Conservation (phyloP, 257 asterid species). For the Solanum habrochaites region DNA sequence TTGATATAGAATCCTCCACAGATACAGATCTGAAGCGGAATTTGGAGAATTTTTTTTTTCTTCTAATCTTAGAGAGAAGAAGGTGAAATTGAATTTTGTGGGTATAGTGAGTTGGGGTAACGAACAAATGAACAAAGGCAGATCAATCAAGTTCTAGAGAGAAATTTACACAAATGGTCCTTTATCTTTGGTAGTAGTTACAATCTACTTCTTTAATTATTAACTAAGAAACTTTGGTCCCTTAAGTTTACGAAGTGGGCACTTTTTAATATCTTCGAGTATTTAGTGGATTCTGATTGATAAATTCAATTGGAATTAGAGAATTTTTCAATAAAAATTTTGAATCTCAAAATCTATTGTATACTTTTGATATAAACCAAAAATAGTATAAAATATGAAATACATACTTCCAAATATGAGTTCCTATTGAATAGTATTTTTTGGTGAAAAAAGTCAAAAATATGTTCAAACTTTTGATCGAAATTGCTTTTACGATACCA, state of each 20-base stretch:
- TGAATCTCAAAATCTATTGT: too few relatives aligned
- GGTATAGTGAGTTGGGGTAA: not conserved
- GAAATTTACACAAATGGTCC: not conserved
- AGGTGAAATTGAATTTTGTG: not conserved
- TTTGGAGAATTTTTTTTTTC: not conserved
- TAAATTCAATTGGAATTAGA: too few relatives aligned
- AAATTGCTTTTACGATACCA: too few relatives aligned
- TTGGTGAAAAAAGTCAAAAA: too few relatives aligned
- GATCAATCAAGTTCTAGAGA: not conserved
- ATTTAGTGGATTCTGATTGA: not conserved
- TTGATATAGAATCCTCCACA: not conserved
- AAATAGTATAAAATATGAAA: too few relatives aligned
- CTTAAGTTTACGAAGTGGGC: not conserved
- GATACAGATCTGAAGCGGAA: conserved; percentile 47
- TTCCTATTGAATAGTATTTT: too few relatives aligned
- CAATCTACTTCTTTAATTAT: not conserved
- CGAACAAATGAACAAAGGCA: not conserved
- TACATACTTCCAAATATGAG: not conserved
- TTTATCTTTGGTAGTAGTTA: not conserved
- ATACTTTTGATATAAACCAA: too few relatives aligned
- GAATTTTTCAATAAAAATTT: not conserved
- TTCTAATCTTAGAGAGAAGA: not conserved
- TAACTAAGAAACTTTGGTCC: not conserved
- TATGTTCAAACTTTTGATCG: too few relatives aligned
- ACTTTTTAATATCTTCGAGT: not conserved